A percentile compares a stretch with the other conserved stretches of the same genome.
These are phyloP conservation scores for Areca catechu DNA, from an alignment of 176 grass and related monocot species.

Conservation along the genomic window DNA sequence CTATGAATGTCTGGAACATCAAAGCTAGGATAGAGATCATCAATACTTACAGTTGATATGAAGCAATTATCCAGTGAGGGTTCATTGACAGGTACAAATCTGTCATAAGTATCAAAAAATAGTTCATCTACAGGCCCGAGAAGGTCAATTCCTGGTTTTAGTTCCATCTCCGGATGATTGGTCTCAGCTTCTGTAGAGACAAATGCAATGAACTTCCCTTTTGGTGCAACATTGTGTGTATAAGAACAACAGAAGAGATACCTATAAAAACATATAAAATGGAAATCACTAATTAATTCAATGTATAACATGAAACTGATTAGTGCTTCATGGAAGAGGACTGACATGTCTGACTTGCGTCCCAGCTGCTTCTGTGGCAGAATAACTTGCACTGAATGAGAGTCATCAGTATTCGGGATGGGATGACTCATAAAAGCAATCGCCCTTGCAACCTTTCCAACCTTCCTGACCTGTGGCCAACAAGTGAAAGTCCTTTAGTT, in stretches of 20 bases:
- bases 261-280: constrained; percentile 39
- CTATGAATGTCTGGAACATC: constrained; percentile 11
- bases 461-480: constrained; percentile 55
- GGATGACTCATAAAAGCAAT: constrained; percentile 97
- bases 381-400: constrained; percentile 88
- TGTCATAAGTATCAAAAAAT: constrained; percentile 84
- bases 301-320: constrained; percentile 2
- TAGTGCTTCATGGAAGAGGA: constrained; percentile 6
- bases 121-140: constrained; percentile 76
- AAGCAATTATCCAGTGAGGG: constrained; percentile 82
- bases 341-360: constrained; percentile 90
- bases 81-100: constrained; percentile 83
- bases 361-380: constrained; percentile 93
- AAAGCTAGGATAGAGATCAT: neutral
- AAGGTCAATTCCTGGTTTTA: constrained; percentile 77
- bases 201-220: constrained; percentile 92
- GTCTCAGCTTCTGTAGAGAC: constrained; percentile 76
- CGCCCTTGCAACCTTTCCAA: constrained; percentile 71
- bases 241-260: constrained; percentile 96
- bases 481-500: no score
- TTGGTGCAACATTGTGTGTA: constrained; percentile 83
- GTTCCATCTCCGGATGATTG: constrained; percentile 49
- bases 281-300: constrained; percentile 7
- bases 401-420: constrained; percentile 61
- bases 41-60: constrained; percentile 59